These are phyloP conservation scores for Lactifluus echinatus DNA, from an alignment of 768 basidiomycete species.

Conservation along the genomic window DNA sequence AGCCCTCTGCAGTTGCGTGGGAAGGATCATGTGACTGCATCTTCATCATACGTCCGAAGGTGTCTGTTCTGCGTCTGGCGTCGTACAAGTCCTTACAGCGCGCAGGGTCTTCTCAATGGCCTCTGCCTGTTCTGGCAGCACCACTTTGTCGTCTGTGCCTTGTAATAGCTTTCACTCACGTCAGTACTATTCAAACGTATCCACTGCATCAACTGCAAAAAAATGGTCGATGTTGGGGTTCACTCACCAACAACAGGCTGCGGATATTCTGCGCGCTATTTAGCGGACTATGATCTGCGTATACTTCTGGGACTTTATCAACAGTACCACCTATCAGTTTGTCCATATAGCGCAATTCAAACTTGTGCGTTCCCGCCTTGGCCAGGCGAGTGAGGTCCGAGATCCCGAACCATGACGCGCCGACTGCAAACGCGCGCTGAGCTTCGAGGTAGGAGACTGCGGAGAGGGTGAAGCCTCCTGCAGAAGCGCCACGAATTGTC, in stretches of 20 bases:
- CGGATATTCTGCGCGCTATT: conserved; percentile 53
- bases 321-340: conserved; percentile 56
- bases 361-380: conserved; percentile 59
- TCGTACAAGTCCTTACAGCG: no score
- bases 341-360: conserved; percentile 49
- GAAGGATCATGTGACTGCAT: no score
- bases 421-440: no score
- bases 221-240: neutral
- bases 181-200: neutral
- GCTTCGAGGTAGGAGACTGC: conserved; percentile 31
- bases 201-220: neutral
- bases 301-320: conserved; percentile 47
- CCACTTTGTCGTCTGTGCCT: neutral
- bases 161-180: neutral
- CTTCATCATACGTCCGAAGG: no score
- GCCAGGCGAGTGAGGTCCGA: conserved; percentile 51
- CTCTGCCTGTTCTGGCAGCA: conserved; percentile 55
- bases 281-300: conserved; percentile 54
- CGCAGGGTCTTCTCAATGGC: conserved; percentile 14
- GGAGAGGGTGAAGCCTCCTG: conserved; percentile 66
- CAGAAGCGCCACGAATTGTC: conserved; percentile 46
- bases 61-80: no score
- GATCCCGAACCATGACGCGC: conserved; percentile 58
- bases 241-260: conserved; percentile 51
- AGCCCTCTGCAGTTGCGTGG: no score